phyloP scores from a whole-genome alignment of 176 grass and related monocot genomes.

The Musa beccarii region DNA sequence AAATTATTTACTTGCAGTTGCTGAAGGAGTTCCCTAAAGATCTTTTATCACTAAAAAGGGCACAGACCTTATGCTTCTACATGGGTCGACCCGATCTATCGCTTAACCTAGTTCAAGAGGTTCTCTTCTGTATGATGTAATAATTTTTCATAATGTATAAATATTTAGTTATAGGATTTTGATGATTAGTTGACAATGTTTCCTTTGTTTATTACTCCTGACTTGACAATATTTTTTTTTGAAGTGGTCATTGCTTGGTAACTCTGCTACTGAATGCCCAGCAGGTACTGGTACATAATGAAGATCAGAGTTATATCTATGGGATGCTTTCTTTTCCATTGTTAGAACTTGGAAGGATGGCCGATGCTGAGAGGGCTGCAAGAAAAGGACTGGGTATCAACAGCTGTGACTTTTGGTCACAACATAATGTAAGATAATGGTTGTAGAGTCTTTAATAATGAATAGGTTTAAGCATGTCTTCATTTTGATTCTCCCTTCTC shows the following conservation, averaged over 20 bases:
- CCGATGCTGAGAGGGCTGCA: conserved; percentile 54
- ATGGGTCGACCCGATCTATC: conserved; percentile 38
- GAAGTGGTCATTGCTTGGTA: background rate
- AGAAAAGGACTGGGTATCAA: conserved; percentile 63
- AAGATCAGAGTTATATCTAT: conserved; percentile 54
- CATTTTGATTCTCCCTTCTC: background rate
- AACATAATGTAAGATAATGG: conserved; percentile 42
- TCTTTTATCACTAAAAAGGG: conserved; percentile 54
- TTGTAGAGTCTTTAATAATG: too few species aligned
- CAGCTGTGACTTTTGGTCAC: conserved; percentile 57
- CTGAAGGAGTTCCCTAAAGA: conserved; percentile 56
- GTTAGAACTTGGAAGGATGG: conserved; percentile 53
- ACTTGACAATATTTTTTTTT: background rate
- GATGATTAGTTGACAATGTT: background rate
- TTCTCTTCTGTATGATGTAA: background rate
- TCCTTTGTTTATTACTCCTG: background rate
- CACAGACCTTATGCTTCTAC: conserved; percentile 50
- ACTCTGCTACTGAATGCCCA: background rate
- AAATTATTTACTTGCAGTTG: conserved; percentile 22
- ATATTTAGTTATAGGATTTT: background rate
- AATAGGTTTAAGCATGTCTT: background rate
- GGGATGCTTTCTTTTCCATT: conserved; percentile 73
- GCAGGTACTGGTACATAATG: conserved; percentile 55
- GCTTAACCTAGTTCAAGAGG: conserved; percentile 48
- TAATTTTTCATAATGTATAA: background rate